These are phyloP conservation scores for Trichaptum fuscoviolaceum DNA, from an alignment of 768 basidiomycete species.

Conservation along the genomic window DNA sequence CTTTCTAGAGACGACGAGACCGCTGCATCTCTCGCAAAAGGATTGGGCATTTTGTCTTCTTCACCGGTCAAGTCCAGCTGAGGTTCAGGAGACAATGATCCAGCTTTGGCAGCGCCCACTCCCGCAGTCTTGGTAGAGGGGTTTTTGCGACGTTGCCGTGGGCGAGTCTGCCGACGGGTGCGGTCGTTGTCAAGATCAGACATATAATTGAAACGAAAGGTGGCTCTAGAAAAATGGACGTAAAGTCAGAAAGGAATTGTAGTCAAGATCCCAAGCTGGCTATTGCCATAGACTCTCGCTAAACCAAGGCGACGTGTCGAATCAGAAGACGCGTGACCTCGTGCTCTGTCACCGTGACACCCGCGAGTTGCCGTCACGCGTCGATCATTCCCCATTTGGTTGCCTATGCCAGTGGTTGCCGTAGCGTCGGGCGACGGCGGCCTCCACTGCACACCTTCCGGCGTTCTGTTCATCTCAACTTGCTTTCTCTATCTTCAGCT, in stretches of 20 bases:
- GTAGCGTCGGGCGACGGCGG: not conserved
- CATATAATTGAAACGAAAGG: not conserved
- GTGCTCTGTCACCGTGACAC: not conserved
- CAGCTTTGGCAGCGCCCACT: not conserved
- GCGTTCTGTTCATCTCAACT: not conserved
- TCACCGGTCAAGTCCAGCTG: not conserved
- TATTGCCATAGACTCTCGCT: not conserved
- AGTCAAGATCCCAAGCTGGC: not conserved
- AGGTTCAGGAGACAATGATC: not conserved
- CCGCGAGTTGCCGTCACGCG: not conserved
- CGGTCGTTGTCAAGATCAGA: not conserved
- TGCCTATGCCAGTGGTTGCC: not conserved
- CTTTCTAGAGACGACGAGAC: slow-evolving; percentile 8
- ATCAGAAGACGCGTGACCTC: not conserved
- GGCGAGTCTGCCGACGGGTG: slow-evolving; percentile 3
- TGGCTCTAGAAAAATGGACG: not conserved
- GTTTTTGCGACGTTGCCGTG: slow-evolving; percentile 16
- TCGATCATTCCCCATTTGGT: not conserved
- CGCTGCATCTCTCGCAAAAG: slow-evolving; percentile 1
- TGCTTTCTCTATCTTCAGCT: too few species aligned
- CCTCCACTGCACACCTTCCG: not conserved
- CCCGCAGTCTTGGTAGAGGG: slow-evolving; percentile 3
- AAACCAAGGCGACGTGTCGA: not conserved
- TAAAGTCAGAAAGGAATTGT: not conserved
- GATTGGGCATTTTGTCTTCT: not conserved